A percentile compares a stretch with the other conserved stretches of the same genome.
Conservation (phyloP, 1,284 basidiomycete genomes). For the Ceratobasidium sp. region DNA sequence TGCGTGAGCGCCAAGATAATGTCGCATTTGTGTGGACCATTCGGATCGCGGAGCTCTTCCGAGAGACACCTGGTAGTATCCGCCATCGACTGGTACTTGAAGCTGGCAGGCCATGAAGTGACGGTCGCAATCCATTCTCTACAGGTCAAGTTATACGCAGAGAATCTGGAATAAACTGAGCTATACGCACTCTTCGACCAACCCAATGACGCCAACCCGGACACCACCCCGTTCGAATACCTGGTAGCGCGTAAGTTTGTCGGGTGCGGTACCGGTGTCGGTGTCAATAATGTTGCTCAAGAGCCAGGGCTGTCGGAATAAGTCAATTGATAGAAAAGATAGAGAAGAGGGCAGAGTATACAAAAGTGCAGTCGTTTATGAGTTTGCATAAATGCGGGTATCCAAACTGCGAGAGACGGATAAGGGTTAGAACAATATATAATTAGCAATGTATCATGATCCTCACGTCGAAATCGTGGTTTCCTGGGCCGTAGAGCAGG, state of each 20-base stretch:
- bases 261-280: conserved; percentile 70
- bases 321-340: conserved; percentile 49
- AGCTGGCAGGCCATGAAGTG: conserved; percentile 82
- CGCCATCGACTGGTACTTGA: conserved; percentile 77
- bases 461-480: conserved; percentile 88
- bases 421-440: background rate
- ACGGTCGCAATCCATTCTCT: conserved; percentile 91
- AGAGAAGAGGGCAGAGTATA: conserved; percentile 58
- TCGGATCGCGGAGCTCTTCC: conserved; percentile 76
- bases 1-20: conserved; percentile 87
- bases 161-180: background rate
- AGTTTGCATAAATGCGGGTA: conserved; percentile 82
- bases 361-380: conserved; percentile 76
- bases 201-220: conserved; percentile 82
- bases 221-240: conserved; percentile 76
- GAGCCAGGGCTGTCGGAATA: conserved; percentile 72
- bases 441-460: conserved; percentile 9
- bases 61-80: conserved; percentile 77
- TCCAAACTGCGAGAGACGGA: conserved; percentile 36
- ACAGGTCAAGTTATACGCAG: conserved; percentile 3
- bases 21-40: conserved; percentile 78
- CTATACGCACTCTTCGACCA: conserved; percentile 79
- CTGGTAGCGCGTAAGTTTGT: conserved; percentile 69
- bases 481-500: conserved; percentile 64
- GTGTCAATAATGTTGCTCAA: conserved; percentile 81